phyloP scores from a whole-genome alignment of 257 asterid genomes.

The Solanum clarkiae region DNA sequence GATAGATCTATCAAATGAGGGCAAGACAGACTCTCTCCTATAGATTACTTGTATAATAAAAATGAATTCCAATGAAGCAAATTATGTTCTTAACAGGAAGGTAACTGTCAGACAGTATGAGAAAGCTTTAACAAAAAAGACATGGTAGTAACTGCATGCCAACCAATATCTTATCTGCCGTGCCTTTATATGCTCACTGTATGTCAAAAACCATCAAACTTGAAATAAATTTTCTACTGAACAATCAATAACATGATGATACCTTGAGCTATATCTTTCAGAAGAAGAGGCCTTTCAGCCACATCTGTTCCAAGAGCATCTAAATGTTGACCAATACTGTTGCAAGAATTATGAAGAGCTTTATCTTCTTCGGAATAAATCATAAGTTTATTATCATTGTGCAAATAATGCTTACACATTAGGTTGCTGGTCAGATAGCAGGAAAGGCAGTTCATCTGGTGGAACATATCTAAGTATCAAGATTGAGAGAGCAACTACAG shows the following conservation, averaged over 20 bases:
- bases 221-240: neutral
- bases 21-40: neutral
- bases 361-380: neutral
- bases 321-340: neutral
- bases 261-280: conserved; percentile 9
- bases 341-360: neutral
- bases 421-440: neutral
- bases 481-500: conserved; percentile 21
- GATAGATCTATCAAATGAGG: neutral
- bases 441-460: conserved; percentile 8
- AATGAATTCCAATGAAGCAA: neutral
- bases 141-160: neutral
- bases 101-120: neutral
- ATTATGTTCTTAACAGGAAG: neutral
- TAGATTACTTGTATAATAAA: neutral
- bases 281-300: conserved; percentile 13
- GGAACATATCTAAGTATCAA: conserved; percentile 28
- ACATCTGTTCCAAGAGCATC: neutral
- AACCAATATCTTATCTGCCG: neutral
- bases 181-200: neutral
- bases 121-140: neutral
- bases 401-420: neutral
- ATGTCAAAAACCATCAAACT: neutral
- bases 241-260: neutral
- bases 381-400: neutral